Evolutionary conservation across 306 rosid genomes (phyloP).

Genomic region (Cicer yamashitae): DNA sequence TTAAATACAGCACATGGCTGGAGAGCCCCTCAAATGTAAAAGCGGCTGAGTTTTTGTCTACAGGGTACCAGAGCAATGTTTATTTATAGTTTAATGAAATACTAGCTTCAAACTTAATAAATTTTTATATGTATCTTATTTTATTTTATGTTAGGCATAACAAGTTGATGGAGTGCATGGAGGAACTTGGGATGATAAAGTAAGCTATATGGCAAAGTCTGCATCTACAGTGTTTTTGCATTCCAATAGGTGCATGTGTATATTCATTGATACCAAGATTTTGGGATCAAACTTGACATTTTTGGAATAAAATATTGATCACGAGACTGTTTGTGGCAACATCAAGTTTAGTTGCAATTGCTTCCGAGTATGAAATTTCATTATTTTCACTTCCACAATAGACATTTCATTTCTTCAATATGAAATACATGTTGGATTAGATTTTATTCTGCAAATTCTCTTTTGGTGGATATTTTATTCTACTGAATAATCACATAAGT

Average conservation of each 20-base stretch:
- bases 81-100: conserved; percentile 38
- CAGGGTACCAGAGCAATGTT: conserved; percentile 68
- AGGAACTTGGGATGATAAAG: conserved; percentile 75
- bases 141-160: conserved; percentile 70
- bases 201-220: conserved; percentile 51
- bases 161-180: conserved; percentile 76
- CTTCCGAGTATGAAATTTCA: not conserved
- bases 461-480: conserved; percentile 17
- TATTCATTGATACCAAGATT: conserved; percentile 12
- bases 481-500: conserved; percentile 9
- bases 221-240: conserved; percentile 33
- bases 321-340: conserved; percentile 25
- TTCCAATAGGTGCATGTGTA: conserved; percentile 21
- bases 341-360: conserved; percentile 1
- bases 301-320: conserved; percentile 26
- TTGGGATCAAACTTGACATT: not conserved
- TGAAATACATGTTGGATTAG: not conserved
- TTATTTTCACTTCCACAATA: too few species aligned
- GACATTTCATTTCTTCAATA: conserved; percentile 19
- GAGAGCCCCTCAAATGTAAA: conserved; percentile 90
- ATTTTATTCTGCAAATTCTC: not conserved
- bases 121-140: conserved; percentile 38
- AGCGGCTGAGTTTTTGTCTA: conserved; percentile 87
- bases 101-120: conserved; percentile 38
- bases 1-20: conserved; percentile 90